Base-by-base conservation (phyloP, 441 rosid genomes). In the Iberis amara region DNA sequence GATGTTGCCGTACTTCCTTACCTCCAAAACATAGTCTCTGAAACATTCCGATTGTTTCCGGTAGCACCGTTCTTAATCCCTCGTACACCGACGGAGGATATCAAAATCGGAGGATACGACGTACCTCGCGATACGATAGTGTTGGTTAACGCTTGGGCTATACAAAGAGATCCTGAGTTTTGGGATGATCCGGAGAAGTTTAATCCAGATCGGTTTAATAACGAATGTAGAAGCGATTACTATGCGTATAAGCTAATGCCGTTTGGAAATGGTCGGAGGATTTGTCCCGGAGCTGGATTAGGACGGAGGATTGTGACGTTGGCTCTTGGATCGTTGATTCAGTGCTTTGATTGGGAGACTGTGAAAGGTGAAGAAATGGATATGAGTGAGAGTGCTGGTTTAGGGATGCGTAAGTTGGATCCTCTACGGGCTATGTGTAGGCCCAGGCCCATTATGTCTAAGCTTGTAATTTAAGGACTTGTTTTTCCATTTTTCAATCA, bases 301-400 rank as follows among this genome's bases (percentile, higher is more conserved):
- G 86, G 77, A 0, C 41, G 69, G 27, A 74, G 66, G 13, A 24
- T 76, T 15, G 76, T 87, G 32, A 85, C 81, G 14, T 47, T 79
- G 13, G 66, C 52, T 13, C 74, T 82, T 4, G 90, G 80, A 11
- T 71, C 81, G 4, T 49, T 76, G 79, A 66, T 87, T 59, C 90
- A 87, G 21, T 80, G 81, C 60, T 84, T 87, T 50, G 84, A 82
- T 2, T 84, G 94, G 90, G 65, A 74, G 39, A 69, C 65, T 47
- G 71, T 68, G 11, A 38, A 11, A 10, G 80, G 78, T 9, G 66
- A 55, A 31, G 45, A 6, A 5, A 72, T 87, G 18, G 67, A 75
- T 54, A 81, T 83, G 94, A 63, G 73, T 27, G 87, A 79, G 55
- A 79, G 64, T 52, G 59, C 61, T 4, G 83, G 86, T 0, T n/a